These are phyloP conservation scores for Candida pseudoviswanathii DNA, from an alignment of 1,139 yeast genomes.

Conservation along the genomic window DNA sequence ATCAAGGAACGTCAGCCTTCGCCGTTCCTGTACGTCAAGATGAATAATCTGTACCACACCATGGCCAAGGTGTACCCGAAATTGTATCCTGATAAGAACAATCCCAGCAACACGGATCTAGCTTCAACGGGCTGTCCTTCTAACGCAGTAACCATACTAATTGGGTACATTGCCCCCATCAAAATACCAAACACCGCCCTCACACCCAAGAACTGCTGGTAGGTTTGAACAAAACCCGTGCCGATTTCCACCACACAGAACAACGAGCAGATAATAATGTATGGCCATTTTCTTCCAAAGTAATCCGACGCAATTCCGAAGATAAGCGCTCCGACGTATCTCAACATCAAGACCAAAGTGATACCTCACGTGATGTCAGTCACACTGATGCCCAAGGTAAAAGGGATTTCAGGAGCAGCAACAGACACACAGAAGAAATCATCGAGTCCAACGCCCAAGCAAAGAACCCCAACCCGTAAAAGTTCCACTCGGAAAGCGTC, in stretches of 20 bases:
- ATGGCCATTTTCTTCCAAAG: conserved; percentile 76
- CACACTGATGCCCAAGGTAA: conserved; percentile 48
- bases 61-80: conserved; percentile 41
- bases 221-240: conserved; percentile 69
- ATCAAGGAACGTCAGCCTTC: conserved; percentile 73
- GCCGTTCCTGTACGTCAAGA: conserved; percentile 54
- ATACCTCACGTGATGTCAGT: conserved; percentile 77
- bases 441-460: conserved; percentile 85
- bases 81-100: conserved; percentile 43
- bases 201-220: conserved; percentile 65
- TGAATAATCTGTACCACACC: conserved; percentile 50
- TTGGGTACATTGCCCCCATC: conserved; percentile 44
- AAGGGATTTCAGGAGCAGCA: conserved; percentile 58
- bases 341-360: conserved; percentile 74
- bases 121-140: conserved; percentile 39
- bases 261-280: conserved; percentile 51
- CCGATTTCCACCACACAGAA: conserved; percentile 70
- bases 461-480: conserved; percentile 61
- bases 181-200: conserved; percentile 41
- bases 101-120: conserved; percentile 39
- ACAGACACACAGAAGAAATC: conserved; percentile 71
- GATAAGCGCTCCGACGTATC: conserved; percentile 75
- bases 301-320: conserved; percentile 70
- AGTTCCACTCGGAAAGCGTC: conserved; percentile 48
- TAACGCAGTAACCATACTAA: conserved; percentile 33